Base-by-base conservation (phyloP, 345 rosid species). In the Sapria himalayana region DNA sequence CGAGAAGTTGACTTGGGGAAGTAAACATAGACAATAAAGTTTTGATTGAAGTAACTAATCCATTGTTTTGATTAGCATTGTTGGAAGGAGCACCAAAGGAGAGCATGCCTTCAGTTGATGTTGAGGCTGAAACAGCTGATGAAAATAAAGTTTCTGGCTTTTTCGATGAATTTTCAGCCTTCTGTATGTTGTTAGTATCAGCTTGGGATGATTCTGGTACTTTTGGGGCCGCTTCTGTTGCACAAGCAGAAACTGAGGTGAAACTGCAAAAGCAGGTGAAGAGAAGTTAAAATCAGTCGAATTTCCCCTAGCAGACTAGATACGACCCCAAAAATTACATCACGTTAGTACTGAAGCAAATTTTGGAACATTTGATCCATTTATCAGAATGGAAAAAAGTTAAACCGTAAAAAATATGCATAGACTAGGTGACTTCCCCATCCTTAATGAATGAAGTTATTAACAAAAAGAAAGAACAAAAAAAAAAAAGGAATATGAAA, bases 191-290 rank as follows among this genome's bases (percentile, higher is more conserved):
- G 48, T 53, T 49, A 41, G 41, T 29, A 32, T 41, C 58, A 54
- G 39, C 43, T 58, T 61, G 60, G 42, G 46, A 58, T 33, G 61
- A 45, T 50, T 69, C 85, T 44, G 56, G 40, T 38, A 54, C 62
- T 40, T 63, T 59, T n/a, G 41, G 19, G 20, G 25, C 43, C 50
- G 53, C 32, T 41, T 61, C 64, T 29, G 52, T 42, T 15, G 55
- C 37, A 48, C 53, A 67, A 45, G 46, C 44, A 58, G 63, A 55
- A 51, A 20, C 42, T 51, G 59, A 22, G 4, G 31, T 32, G 39
- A 54, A 51, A 55, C 97, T 89, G 78, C 64, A 73, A 37, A 52
- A 14, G n/a, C n/a, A n/a, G n/a, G n/a, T n/a, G n/a, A n/a, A n/a
- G n/a, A n/a, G n/a, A n/a, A n/a, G n/a, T n/a, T n/a, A n/a, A n/a